Percentiles rank a stretch among this genome's conserved stretches.
Evolutionary conservation across 139 green algal genomes (phyloP).

Genomic region (Diplosphaera chodatii): DNA sequence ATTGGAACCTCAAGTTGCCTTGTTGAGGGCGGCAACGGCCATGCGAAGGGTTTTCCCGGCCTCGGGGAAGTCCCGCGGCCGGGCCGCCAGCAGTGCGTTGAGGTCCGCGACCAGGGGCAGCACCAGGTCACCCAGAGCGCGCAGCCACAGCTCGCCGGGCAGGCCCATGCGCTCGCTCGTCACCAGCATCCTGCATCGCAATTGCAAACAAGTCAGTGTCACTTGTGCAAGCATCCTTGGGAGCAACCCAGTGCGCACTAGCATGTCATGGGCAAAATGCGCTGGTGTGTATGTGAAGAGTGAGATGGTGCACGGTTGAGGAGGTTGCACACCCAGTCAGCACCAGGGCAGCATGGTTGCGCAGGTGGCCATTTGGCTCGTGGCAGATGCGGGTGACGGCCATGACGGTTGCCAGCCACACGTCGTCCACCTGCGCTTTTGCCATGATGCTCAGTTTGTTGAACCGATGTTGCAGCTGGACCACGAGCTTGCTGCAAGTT

Average conservation of each 20-base stretch:
- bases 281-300: too few relatives aligned
- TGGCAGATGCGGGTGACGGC: constrained; percentile 35
- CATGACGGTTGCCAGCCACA: constrained; percentile 54
- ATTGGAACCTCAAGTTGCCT: too few relatives aligned
- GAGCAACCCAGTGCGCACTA: too few relatives aligned
- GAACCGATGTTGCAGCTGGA: too few relatives aligned
- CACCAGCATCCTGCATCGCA: constrained; percentile 59
- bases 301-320: too few relatives aligned
- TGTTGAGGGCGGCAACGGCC: constrained; percentile 53
- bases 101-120: constrained; percentile 50
- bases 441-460: too few relatives aligned
- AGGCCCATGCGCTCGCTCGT: constrained; percentile 56
- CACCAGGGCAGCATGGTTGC: constrained; percentile 32
- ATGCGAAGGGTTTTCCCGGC: constrained; percentile 36
- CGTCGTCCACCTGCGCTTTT: constrained; percentile 23
- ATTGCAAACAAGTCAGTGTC: constrained; percentile 1
- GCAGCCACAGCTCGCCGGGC: constrained; percentile 38
- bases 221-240: too few relatives aligned
- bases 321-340: constrained; percentile 7
- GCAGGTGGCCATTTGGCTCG: constrained; percentile 39
- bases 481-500: too few relatives aligned
- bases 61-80: constrained; percentile 4
- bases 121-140: constrained; percentile 36
- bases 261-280: too few relatives aligned
- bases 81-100: constrained; percentile 2